Evolutionary conservation across 257 asterid genomes (phyloP), one percentile per base, ranked within the genome.

Genomic region (Solanum boliviense): DNA sequence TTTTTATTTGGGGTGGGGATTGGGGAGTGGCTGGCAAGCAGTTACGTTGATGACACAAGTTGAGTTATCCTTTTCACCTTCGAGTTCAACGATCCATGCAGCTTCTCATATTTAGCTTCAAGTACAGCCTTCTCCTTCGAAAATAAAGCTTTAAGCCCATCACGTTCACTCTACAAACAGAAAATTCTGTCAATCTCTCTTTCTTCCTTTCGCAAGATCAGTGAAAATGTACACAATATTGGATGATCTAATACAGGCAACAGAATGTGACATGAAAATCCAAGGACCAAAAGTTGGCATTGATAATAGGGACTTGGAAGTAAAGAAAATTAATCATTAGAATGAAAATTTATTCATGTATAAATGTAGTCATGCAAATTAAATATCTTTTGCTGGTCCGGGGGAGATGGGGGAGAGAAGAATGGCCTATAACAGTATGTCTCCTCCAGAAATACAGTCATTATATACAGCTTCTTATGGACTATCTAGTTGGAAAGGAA

Each of bases 81-180:
- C 2, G 90, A 71, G 89, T 96, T 94, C 18, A 95, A 88, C 0
- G 96, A 97, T 46, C 91, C 93, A 84, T 95, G 95, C 75, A 92
- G 93, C 90, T 91, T 95, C 92, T 95, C 95, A 90, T 93, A 95
- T 89, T 91, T 95, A 81, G 95, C 96, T 92, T 95, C 98, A 89
- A 95, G 96, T 52, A 94, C 94, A 72, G 94, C 94, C 89, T 89
- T 93, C 92, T 94, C 96, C 91, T 95, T 98, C 3, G 84, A 89
- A 91, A 92, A 95, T 90, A 92, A 94, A 0, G 95, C 94, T 92
- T 95, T 95, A 38, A 92, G 89, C 86, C 91, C 98, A 86, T 95
- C 94, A 84, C 93, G 96, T 87, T 93, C 90, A 86, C 87, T 89
- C 98, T 95, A 94, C 85, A 85, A 87, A 87, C 76, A 62, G 36